Evolutionary conservation across 441 rosid species (phyloP).

Genomic region (Biscutella laevigata): DNA sequence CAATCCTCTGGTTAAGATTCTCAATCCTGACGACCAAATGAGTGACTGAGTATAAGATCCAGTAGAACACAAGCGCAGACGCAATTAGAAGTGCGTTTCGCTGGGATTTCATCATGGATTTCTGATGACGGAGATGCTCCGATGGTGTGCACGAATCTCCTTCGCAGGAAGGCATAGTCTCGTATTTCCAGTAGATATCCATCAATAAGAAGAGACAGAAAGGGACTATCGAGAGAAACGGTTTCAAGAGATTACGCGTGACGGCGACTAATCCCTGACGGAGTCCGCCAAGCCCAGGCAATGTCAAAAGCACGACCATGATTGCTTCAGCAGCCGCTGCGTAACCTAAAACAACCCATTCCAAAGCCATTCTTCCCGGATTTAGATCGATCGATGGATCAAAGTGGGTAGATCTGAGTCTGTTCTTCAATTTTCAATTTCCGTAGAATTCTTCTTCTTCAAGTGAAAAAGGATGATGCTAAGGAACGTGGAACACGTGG

Average conservation of each 20-base stretch:
- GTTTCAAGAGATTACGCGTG: conserved; percentile 76
- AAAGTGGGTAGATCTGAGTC: conserved; percentile 27
- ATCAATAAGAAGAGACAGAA: conserved; percentile 76
- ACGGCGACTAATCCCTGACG: conserved; percentile 68
- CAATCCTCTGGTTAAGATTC: no score
- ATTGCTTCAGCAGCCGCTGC: conserved; percentile 90
- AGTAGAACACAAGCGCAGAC: no score
- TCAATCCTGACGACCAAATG: no score
- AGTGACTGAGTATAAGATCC: no score
- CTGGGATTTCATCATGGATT: no score
- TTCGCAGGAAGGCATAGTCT: no score
- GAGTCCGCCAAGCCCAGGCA: conserved; percentile 81
- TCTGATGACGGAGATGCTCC: no score
- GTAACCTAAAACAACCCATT: conserved; percentile 88
- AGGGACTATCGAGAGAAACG: conserved; percentile 82
- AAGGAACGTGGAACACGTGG: conserved; percentile 22
- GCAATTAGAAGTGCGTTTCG: no score
- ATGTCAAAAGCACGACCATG: conserved; percentile 76
- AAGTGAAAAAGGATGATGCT: background rate
- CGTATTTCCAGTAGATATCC: conserved; percentile 97
- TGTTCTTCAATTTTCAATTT: no score
- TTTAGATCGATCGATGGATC: background rate
- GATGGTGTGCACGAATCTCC: no score
- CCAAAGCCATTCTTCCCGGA: conserved; percentile 54
- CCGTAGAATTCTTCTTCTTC: no score